Conservation (phyloP, 2,329 filamentous ascomycete genomes). For the Bipolaris gigantea region DNA sequence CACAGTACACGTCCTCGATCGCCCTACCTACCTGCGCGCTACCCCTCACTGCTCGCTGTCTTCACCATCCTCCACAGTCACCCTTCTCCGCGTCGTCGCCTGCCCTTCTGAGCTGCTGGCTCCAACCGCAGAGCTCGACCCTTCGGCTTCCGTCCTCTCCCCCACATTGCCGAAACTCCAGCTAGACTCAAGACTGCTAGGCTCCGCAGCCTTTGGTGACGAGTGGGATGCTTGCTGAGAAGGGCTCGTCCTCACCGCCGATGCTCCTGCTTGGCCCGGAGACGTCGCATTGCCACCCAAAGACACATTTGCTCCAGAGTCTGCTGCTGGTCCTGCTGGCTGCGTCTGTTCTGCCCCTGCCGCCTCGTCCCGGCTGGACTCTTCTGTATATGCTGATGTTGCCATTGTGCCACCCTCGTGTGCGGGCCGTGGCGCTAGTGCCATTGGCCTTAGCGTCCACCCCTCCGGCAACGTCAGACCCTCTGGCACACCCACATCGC, state of each 20-base stretch:
- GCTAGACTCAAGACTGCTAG: conserved; percentile 40
- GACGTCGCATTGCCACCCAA: conserved; percentile 6
- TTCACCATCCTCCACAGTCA: conserved; percentile 39
- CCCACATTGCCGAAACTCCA: conserved; percentile 42
- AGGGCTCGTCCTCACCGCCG: background rate
- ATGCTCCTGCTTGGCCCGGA: conserved; percentile 8
- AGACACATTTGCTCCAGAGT: conserved; percentile 2
- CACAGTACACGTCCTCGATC: conserved; percentile 1
- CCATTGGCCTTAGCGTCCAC: conserved; percentile 43
- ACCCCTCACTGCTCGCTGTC: conserved; percentile 27
- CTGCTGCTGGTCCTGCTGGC: background rate
- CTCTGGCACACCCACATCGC: conserved; percentile 39
- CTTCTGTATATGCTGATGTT: conserved; percentile 11
- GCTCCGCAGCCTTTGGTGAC: conserved; percentile 31
- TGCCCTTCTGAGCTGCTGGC: conserved; percentile 27
- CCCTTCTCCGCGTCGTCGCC: conserved; percentile 28
- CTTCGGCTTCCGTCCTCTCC: conserved; percentile 30
- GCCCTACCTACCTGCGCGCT: too few relatives aligned
- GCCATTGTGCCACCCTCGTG: conserved; percentile 11
- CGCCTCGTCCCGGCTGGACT: conserved; percentile 2
- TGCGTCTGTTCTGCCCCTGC: background rate
- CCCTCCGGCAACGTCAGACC: conserved; percentile 44
- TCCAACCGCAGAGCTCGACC: conserved; percentile 35
- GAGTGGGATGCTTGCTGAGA: conserved; percentile 10
- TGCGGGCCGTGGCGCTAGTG: conserved; percentile 24